These are phyloP conservation scores for Lentinus tigrinus DNA, from an alignment of 768 basidiomycete species.

Conservation along the genomic window DNA sequence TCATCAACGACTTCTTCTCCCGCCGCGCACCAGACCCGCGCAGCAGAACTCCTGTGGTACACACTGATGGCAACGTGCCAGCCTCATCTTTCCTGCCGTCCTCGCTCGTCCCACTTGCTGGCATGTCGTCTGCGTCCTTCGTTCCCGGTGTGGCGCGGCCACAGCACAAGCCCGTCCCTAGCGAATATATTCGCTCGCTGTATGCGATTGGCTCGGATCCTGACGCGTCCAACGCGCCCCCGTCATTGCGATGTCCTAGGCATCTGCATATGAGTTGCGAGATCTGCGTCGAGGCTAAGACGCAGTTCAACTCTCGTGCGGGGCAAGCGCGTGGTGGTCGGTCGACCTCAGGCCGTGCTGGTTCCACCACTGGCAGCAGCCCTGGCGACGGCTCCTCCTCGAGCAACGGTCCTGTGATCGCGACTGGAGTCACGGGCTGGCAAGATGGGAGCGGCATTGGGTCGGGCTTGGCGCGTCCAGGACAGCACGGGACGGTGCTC, in stretches of 20 bases:
- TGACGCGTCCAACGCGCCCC: constrained; percentile 59
- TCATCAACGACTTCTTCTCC: constrained; percentile 82
- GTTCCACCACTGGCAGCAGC: constrained; percentile 25
- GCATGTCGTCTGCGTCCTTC: constrained; percentile 11
- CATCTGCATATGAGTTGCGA: constrained; percentile 74
- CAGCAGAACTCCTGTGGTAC: constrained; percentile 6
- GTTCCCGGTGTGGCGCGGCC: constrained; percentile 1
- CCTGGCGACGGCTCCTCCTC: constrained; percentile 18
- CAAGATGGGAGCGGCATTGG: constrained; percentile 75
- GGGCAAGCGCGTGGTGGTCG: constrained; percentile 14
- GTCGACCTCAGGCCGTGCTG: constrained; percentile 13
- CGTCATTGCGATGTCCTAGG: constrained; percentile 65
- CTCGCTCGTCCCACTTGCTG: constrained; percentile 28
- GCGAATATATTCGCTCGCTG: constrained; percentile 44
- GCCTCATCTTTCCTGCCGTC: constrained; percentile 29
- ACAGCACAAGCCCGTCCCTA: constrained; percentile 22
- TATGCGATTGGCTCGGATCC: constrained; percentile 66
- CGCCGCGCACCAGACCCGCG: constrained; percentile 54
- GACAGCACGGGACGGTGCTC: constrained; percentile 54
- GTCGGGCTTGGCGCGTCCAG: constrained; percentile 61
- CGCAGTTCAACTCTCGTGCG: constrained; percentile 10
- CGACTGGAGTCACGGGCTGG: constrained; percentile 67
- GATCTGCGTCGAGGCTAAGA: constrained; percentile 69
- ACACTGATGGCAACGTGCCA: constrained; percentile 25
- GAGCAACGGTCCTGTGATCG: constrained; percentile 20